Evolutionary conservation across 768 basidiomycete species (phyloP), one percentile per base, ranked within the genome.

Genomic region (Rhodotorula diobovata): DNA sequence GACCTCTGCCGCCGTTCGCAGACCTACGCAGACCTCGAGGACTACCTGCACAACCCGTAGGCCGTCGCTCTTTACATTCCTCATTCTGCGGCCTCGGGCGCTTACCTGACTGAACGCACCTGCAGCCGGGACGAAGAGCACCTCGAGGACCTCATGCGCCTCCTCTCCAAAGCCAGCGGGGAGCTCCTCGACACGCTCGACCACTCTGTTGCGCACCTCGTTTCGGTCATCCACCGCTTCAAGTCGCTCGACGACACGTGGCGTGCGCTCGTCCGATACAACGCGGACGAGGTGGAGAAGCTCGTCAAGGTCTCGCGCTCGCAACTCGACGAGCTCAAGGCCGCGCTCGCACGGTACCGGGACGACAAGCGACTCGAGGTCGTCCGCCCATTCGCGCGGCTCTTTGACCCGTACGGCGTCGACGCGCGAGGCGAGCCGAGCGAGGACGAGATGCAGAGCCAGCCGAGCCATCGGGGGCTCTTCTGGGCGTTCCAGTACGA

Each of bases 401-500:
- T 75, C 16, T 72, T 75, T 30, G 74, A 75, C n/a, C 74, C 70
- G 30, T 67, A 46, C 41, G 70, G 70, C 18, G 11, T 35, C 21
- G 70, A 61, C 21, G 21, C 21, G 21, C 32, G 37, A 28, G 48
- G 32, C 35, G 61, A 54, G 35, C 12, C 25, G 30, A 21, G 23
- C 37, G 62, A 48, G 1, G 70, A 53, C 1, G 39, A 61, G 10
- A 16, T 71, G 28, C 16, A 45, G 18, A 30, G 12, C 12, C 45
- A 64, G 32, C 73, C 73, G 11, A 55, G 50, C 18, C 74, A 75
- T 28, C 65, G 74, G 4, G 74, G 74, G 0, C 46, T 72, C 20
- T 75, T 67, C 48, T 75, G 74, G 71, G 66, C 62, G 7, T 71
- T 74, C 39, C 51, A 56, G 35, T 69, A 69, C 50, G 55, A 73